phyloP scores from a whole-genome alignment of 768 basidiomycete genomes.

The Tulasnella calospora region DNA sequence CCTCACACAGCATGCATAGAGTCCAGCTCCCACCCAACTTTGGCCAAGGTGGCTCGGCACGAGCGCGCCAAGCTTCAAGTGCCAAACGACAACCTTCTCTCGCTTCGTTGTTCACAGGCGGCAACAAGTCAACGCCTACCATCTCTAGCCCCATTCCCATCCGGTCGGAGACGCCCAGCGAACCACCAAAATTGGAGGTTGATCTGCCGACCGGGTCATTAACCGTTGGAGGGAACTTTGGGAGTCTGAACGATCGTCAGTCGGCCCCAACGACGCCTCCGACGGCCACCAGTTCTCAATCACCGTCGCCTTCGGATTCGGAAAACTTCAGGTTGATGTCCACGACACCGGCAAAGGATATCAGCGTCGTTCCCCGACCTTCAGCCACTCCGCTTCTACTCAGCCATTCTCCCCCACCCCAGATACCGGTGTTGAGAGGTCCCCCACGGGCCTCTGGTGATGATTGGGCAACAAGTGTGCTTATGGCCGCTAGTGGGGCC shows the following conservation, averaged over 20 bases:
- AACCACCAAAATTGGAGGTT: constrained; percentile 21
- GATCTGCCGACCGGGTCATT: constrained; percentile 9
- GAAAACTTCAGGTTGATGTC: neutral
- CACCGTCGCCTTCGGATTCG: constrained; percentile 16
- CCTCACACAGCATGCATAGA: constrained; percentile 25
- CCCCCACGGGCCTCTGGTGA: constrained; percentile 39
- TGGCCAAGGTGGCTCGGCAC: constrained; percentile 13
- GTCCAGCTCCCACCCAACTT: neutral
- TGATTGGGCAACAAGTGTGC: constrained; percentile 70
- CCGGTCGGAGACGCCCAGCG: constrained; percentile 17
- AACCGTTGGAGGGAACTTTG: constrained; percentile 7
- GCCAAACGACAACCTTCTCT: constrained; percentile 19
- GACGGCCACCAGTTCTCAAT: constrained; percentile 3
- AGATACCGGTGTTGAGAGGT: constrained; percentile 22
- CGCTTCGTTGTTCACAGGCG: constrained; percentile 16
- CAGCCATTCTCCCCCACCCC: constrained; percentile 25
- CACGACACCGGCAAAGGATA: constrained; percentile 17
- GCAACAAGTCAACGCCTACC: constrained; percentile 22
- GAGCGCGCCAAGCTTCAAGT: constrained; percentile 16
- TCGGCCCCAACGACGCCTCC: neutral
- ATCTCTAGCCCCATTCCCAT: constrained; percentile 21
- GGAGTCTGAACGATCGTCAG: neutral
- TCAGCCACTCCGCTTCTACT: constrained; percentile 6
- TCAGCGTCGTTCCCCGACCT: constrained; percentile 21
- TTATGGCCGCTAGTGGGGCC: constrained; percentile 54